These are phyloP conservation scores for Paracoccidioides lutzii DNA, from an alignment of 2,329 filamentous ascomycete species.

Conservation along the genomic window DNA sequence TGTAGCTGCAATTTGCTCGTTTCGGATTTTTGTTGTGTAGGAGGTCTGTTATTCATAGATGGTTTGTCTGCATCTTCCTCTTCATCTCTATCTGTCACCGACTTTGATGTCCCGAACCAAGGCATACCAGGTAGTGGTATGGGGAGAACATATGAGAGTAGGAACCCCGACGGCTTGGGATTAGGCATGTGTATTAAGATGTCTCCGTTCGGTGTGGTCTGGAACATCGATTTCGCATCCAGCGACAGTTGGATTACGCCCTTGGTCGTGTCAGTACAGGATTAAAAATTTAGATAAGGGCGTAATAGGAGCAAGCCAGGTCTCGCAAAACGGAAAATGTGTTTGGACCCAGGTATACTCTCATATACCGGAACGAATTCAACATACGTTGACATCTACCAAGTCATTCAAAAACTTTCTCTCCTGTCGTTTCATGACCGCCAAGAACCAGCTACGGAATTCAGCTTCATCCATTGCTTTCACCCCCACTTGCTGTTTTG, in stretches of 20 bases:
- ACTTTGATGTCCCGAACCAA: slow-evolving; percentile 8
- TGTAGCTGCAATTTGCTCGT: slow-evolving; percentile 20
- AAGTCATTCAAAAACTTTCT: slow-evolving; percentile 24
- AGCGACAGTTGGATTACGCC: slow-evolving; percentile 23
- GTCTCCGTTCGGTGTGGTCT: slow-evolving; percentile 18
- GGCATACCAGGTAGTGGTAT: slow-evolving; percentile 20
- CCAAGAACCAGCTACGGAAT: slow-evolving; percentile 31
- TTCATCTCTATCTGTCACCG: slow-evolving; percentile 9
- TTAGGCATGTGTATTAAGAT: slow-evolving; percentile 20
- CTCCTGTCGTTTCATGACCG: slow-evolving; percentile 29
- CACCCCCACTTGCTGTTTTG: slow-evolving; percentile 23
- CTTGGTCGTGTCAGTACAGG: slow-evolving; percentile 11
- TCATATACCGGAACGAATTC: slow-evolving; percentile 2
- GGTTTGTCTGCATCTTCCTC: slow-evolving; percentile 11
- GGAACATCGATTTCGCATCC: slow-evolving; percentile 24
- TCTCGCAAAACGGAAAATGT: too few relatives aligned
- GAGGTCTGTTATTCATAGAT: not conserved
- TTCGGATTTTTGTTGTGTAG: slow-evolving; percentile 7
- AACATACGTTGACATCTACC: slow-evolving; percentile 25
- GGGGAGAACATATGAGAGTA: slow-evolving; percentile 24
- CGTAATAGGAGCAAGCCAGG: not conserved
- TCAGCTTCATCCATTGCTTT: slow-evolving; percentile 26
- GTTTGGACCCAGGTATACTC: not conserved
- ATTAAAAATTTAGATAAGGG: not conserved
- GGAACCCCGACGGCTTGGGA: slow-evolving; percentile 16